phyloP scores from a whole-genome alignment of 2,329 filamentous ascomycete species.

The Blastomyces gilchristii region DNA sequence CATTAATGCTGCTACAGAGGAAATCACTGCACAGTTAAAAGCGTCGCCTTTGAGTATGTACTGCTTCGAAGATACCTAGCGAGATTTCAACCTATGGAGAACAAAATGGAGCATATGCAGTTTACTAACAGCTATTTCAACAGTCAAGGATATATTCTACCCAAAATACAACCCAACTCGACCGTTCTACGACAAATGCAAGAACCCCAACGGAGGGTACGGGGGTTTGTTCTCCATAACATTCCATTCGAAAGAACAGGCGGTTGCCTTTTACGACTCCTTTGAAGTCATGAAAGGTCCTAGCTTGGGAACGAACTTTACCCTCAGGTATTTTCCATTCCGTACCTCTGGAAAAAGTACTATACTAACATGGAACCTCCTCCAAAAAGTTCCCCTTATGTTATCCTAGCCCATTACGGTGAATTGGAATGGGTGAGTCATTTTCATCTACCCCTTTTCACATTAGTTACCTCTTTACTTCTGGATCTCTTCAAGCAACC shows the following conservation, averaged over 20 bases:
- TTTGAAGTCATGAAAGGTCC: conserved; percentile 87
- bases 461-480: too few species aligned
- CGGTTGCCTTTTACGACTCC: conserved; percentile 72
- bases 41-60: conserved; percentile 43
- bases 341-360: neutral
- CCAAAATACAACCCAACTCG: conserved; percentile 66
- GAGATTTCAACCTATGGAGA: neutral
- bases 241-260: conserved; percentile 60
- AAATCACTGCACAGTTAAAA: conserved; percentile 62
- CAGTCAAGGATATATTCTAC: conserved; percentile 74
- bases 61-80: neutral
- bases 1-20: conserved; percentile 77
- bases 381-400: conserved; percentile 64
- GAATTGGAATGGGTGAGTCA: conserved; percentile 77
- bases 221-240: conserved; percentile 80
- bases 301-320: conserved; percentile 94
- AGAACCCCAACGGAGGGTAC: conserved; percentile 66
- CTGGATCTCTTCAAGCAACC: neutral
- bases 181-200: conserved; percentile 67
- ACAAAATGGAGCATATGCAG: neutral
- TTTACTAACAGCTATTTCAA: conserved; percentile 10
- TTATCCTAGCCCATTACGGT: conserved; percentile 78
- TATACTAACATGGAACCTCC: neutral
- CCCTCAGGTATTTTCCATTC: conserved; percentile 46
- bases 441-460: too few species aligned